Evolutionary conservation across 2,329 filamentous ascomycete species (phyloP).

Genomic region (Cadophora malorum): DNA sequence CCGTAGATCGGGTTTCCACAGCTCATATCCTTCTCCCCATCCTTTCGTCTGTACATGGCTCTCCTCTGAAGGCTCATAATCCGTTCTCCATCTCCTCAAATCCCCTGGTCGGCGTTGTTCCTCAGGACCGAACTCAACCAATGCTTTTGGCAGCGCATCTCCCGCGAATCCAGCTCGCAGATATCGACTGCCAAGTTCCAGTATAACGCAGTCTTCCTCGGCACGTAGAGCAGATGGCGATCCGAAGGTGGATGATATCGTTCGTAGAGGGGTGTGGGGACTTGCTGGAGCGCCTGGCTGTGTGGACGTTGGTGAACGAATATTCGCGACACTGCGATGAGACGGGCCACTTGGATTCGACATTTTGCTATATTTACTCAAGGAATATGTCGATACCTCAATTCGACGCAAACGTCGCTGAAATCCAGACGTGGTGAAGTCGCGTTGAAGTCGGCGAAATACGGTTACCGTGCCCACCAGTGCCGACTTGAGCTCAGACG

Average conservation of each 20-base stretch:
- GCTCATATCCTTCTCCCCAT: constrained; percentile 71
- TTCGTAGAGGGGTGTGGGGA: constrained; percentile 64
- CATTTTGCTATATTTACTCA: constrained; percentile 36
- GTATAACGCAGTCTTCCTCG: constrained; percentile 84
- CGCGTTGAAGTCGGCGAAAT: constrained; percentile 4
- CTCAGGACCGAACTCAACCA: constrained; percentile 75
- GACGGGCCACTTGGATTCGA: constrained; percentile 50
- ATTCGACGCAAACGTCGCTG: not conserved
- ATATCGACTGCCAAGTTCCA: constrained; percentile 82
- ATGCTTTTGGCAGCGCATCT: constrained; percentile 76
- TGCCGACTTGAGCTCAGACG: not conserved
- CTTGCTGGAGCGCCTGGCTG: constrained; percentile 48
- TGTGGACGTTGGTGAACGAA: constrained; percentile 48
- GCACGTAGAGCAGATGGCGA: constrained; percentile 67
- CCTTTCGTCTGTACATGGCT: constrained; percentile 53
- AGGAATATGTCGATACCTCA: not conserved
- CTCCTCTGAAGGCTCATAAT: constrained; percentile 56
- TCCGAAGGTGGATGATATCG: constrained; percentile 62
- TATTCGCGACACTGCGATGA: constrained; percentile 65
- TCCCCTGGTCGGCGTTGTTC: constrained; percentile 81
- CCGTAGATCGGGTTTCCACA: constrained; percentile 80
- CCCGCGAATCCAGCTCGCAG: constrained; percentile 87
- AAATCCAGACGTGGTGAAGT: not conserved
- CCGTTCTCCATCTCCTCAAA: constrained; percentile 73
- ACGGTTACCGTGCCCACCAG: constrained; percentile 15